Conservation (phyloP, 106 monocot genomes). For the Posidonia australis region DNA sequence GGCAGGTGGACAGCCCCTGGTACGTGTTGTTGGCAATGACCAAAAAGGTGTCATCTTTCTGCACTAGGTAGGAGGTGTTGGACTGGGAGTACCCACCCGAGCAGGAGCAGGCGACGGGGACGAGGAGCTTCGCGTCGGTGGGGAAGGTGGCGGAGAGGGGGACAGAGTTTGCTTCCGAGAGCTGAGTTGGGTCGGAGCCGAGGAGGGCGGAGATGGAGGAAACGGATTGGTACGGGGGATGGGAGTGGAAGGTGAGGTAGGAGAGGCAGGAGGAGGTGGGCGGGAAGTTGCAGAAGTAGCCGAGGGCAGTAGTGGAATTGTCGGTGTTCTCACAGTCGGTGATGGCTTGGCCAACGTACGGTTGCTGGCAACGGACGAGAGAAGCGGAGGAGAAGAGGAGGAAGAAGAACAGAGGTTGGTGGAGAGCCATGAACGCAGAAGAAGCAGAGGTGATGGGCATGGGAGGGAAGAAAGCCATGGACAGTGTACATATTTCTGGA, state of each 20-base stretch:
- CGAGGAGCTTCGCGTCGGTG: constrained; percentile 19
- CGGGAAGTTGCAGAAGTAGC: neutral
- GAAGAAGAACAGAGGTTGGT: no score
- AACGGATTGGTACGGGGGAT: neutral
- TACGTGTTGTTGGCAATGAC: constrained; percentile 31
- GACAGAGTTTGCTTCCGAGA: constrained; percentile 21
- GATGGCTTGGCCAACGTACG: neutral
- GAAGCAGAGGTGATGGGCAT: no score
- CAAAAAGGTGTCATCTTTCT: constrained; percentile 12
- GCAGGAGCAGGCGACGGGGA: constrained; percentile 47
- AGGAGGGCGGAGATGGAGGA: constrained; percentile 35
- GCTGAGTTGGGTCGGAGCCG: constrained; percentile 12
- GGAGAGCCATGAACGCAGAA: neutral
- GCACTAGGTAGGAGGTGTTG: constrained; percentile 29
- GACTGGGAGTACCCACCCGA: constrained; percentile 28
- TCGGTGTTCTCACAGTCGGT: neutral
- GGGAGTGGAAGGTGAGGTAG: neutral
- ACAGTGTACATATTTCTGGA: no score
- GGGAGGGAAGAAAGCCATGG: no score
- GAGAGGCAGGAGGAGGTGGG: neutral
- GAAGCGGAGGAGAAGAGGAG: no score
- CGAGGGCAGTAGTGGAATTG: neutral
- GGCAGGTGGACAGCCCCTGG: constrained; percentile 49
- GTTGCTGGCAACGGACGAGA: no score
- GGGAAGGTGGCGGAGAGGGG: no score